A percentile compares a stretch with the other conserved stretches of the same genome.
Conservation (phyloP, 495 filamentous ascomycete genomes). For the Gamarada debralockiae region DNA sequence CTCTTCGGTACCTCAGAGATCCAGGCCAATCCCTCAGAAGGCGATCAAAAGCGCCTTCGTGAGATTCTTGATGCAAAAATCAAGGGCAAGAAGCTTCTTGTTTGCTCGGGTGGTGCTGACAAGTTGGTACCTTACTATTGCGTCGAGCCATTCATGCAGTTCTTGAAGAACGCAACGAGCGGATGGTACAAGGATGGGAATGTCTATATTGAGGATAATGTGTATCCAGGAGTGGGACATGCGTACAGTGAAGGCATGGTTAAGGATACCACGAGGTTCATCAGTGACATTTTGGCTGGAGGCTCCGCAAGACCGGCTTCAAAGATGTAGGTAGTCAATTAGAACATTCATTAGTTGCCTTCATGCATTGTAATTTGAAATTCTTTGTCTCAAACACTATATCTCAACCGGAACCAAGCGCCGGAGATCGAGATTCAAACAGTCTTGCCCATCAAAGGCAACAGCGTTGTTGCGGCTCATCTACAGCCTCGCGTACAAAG, state of each 20-base stretch:
- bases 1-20: slow-evolving; percentile 51
- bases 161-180: slow-evolving; percentile 58
- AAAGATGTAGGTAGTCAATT: slow-evolving; percentile 16
- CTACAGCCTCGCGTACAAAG: no score
- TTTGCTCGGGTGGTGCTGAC: slow-evolving; percentile 72
- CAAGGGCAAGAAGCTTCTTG: slow-evolving; percentile 70
- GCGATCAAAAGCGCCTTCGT: slow-evolving; percentile 37
- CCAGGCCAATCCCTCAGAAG: slow-evolving; percentile 26
- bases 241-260: slow-evolving; percentile 71
- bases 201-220: slow-evolving; percentile 64
- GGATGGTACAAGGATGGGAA: slow-evolving; percentile 56
- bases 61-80: slow-evolving; percentile 49
- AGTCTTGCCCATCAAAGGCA: no score
- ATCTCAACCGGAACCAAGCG: no score
- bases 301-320: background rate
- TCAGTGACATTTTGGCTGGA: slow-evolving; percentile 47
- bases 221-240: slow-evolving; percentile 72
- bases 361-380: no score
- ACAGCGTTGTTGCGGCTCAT: no score
- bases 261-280: slow-evolving; percentile 62
- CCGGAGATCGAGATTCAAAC: no score
- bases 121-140: slow-evolving; percentile 80
- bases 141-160: slow-evolving; percentile 63
- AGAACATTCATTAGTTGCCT: no score
- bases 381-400: no score